Evolutionary conservation across 2,329 filamentous ascomycete genomes (phyloP).

Genomic region (Aspergillus proliferans): DNA sequence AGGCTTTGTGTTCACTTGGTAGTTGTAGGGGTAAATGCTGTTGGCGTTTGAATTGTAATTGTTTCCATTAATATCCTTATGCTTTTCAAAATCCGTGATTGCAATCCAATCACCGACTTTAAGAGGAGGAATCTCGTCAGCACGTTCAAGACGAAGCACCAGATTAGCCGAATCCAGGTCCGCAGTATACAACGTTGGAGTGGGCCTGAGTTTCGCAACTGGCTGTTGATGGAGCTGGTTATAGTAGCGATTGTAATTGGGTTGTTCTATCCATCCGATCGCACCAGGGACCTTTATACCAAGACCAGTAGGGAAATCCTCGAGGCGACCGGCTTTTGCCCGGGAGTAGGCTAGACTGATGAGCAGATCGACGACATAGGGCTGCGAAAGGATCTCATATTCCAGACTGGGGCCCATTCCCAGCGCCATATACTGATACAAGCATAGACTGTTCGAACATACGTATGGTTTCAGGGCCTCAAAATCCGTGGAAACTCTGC

Average conservation of each 20-base stretch:
- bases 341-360: constrained; percentile 72
- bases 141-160: constrained; percentile 37
- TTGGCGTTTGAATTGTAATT: neutral
- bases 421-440: constrained; percentile 83
- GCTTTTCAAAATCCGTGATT: constrained; percentile 16
- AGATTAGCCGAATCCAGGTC: constrained; percentile 17
- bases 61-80: too few species aligned
- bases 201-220: too few species aligned
- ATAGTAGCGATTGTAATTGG: neutral
- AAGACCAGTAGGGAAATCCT: constrained; percentile 53
- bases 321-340: constrained; percentile 37
- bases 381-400: constrained; percentile 72
- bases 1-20: too few species aligned
- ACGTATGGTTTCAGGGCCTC: constrained; percentile 57
- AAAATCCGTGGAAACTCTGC: constrained; percentile 57
- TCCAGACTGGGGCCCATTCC: constrained; percentile 81
- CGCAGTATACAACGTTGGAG: neutral
- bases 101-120: constrained; percentile 50
- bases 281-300: constrained; percentile 45
- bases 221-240: neutral
- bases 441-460: constrained; percentile 66
- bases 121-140: constrained; percentile 25
- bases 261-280: neutral
- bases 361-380: constrained; percentile 76
- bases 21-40: neutral